Conservation (phyloP, 441 rosid genomes). For the Pelargonium myrrhifolium region DNA sequence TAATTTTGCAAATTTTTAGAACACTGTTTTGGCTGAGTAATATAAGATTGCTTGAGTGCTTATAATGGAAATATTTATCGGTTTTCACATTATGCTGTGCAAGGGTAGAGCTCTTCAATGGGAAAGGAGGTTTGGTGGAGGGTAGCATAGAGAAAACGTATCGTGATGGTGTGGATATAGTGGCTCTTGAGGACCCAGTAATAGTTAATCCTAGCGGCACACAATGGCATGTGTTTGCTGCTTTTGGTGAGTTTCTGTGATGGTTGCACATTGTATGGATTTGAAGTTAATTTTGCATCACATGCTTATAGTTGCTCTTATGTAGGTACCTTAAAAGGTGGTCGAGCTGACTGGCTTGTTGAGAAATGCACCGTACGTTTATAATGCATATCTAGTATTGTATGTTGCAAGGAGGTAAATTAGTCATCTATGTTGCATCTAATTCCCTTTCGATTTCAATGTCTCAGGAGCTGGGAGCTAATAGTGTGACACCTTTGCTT, state of each 20-base stretch:
- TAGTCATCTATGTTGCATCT: background rate
- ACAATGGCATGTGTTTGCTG: slow-evolving; percentile 77
- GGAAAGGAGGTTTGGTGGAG: slow-evolving; percentile 67
- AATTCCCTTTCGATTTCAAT: background rate
- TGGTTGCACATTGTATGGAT: background rate
- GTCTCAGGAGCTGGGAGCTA: slow-evolving; percentile 74
- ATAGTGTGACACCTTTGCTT: slow-evolving; percentile 73
- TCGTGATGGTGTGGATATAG: slow-evolving; percentile 53
- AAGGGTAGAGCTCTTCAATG: slow-evolving; percentile 89
- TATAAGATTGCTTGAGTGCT: background rate
- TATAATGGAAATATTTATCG: slow-evolving; percentile 1
- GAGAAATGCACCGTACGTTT: slow-evolving; percentile 80
- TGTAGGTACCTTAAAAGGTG: slow-evolving; percentile 77
- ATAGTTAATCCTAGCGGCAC: slow-evolving; percentile 40
- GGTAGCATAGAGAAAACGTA: slow-evolving; percentile 56
- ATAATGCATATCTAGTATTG: background rate
- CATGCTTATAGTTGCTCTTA: slow-evolving; percentile 12
- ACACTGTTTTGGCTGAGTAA: background rate
- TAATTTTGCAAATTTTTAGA: background rate
- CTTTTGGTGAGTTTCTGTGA: slow-evolving; percentile 50
- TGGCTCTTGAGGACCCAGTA: slow-evolving; percentile 53
- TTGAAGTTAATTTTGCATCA: background rate
- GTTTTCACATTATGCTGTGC: slow-evolving; percentile 21
- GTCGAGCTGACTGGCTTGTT: slow-evolving; percentile 86
- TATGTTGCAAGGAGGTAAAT: background rate